Evolutionary conservation across 2,329 filamentous ascomycete genomes (phyloP), one percentile per base, ranked within the genome.

Genomic region (Chaetomiaceae sp.): DNA sequence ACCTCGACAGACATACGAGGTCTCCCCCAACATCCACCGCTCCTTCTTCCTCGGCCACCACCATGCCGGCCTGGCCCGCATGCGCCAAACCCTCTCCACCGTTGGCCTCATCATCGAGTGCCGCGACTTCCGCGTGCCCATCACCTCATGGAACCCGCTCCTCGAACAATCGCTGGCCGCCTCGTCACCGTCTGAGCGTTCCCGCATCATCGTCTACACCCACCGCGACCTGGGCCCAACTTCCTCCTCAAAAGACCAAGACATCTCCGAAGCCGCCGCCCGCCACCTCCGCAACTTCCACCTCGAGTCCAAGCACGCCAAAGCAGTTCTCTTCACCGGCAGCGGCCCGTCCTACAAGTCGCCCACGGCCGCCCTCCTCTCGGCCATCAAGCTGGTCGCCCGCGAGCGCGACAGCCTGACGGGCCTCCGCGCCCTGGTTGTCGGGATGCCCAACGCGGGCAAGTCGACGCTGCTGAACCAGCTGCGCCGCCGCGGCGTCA

Each of bases 21-120:
- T 83, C 38, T 85, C 92, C 48, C 63, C 73, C 38, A 86, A 84
- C 46, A 85, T 97, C 55, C 85, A 87, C 34, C 84, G 89, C 58
- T 93, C 92, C 53, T 99, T 97, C 72, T 99, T 89, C 72, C 79
- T 97, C 41, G 93, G 93, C 55, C 93, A 99, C 71, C 93, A 99
- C 75, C 81, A 82, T 54, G 79, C 87, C 9, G 93, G 88, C 14
- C 76, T 96, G 27, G 75, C 79, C 42, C 86, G 87, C 66, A 96
- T 97, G 85, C 87, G 88, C 66, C 81, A 81, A 34, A 78, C 87
- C 65, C 79, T 99, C 43, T 82, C 84, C 23, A 83, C 82, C 56
- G 87, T 96, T 62, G 87, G 91, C 63, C 82, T 97, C 38, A 82
- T 99, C 48, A 81, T 99, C 64, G 93, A 99, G 73, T 96, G 91